A percentile compares a stretch with the other conserved stretches of the same genome.
Conservation (phyloP, 768 basidiomycete genomes). For the Lactarius psammicola region DNA sequence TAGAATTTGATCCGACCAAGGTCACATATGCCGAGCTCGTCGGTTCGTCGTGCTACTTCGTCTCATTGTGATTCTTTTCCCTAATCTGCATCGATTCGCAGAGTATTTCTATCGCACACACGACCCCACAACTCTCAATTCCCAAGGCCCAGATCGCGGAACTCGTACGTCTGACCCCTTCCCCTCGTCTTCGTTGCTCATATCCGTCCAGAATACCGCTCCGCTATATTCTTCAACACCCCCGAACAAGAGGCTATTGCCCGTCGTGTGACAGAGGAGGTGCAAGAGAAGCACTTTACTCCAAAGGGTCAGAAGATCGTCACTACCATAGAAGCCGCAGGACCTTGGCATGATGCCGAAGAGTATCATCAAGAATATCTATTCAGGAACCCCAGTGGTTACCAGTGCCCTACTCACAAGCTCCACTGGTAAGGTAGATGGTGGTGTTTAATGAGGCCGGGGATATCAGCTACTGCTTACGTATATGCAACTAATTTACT, state of each 20-base stretch:
- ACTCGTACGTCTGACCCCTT: conserved; percentile 55
- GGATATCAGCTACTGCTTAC: not conserved
- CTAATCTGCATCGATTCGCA: conserved; percentile 31
- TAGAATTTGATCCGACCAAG: conserved; percentile 79
- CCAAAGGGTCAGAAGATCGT: conserved; percentile 69
- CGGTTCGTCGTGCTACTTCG: conserved; percentile 48
- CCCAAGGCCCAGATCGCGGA: conserved; percentile 75
- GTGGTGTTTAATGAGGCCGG: not conserved
- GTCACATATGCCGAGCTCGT: conserved; percentile 85
- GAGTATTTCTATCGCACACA: conserved; percentile 96
- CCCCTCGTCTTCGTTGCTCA: not conserved
- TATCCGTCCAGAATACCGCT: conserved; percentile 73
- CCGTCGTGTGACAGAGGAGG: conserved; percentile 72
- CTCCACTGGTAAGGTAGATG: conserved; percentile 69
- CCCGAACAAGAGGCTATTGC: conserved; percentile 73
- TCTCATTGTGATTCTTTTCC: not conserved
- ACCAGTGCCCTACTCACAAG: conserved; percentile 87
- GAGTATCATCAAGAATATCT: conserved; percentile 82
- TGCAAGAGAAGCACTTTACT: conserved; percentile 81
- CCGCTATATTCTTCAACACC: conserved; percentile 81
- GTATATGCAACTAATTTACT: not conserved
- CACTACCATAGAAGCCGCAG: conserved; percentile 69
- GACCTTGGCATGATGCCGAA: conserved; percentile 80
- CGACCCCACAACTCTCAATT: conserved; percentile 82
- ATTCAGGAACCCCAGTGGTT: conserved; percentile 82